Base-by-base conservation (phyloP, 2,329 filamentous ascomycete species). In the Fusarium sp. region DNA sequence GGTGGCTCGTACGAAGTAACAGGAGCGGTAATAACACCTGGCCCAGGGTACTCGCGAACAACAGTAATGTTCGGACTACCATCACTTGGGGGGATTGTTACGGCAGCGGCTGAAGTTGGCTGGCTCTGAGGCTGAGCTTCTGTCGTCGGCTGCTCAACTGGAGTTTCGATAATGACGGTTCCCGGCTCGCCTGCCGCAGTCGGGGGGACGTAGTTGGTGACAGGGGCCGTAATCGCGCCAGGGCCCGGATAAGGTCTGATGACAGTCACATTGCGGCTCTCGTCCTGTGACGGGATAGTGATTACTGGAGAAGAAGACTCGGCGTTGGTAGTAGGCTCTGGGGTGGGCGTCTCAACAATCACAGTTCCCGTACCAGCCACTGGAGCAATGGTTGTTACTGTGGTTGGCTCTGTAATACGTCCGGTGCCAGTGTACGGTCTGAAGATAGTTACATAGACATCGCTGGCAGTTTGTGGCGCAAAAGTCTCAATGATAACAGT, bases 401-500 rank as follows among this genome's bases (percentile, higher is more conserved):
- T 66, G 6, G 45, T 29, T 16, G 59, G 63, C n/a, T 43, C 59
- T 8, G 49, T 54, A 18, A 64, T 59, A 11, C 30, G 22, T 12
- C 20, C 63, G 16, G 49, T 50, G 6, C 63, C 63, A 18, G 53
- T 59, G 10, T 64, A 66, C 1, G 53, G 63, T 9, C 63, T 50
- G 25, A 54, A 59, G 22, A 66, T 38, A 11, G 63, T 66, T 6
- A 66, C 27, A 16, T 59, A 64, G 3, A 51, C 42, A n/a, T 25
- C 25, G 8, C 43, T 55, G 18, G 52, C 25, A n/a, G 58, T 68
- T 22, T 68, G 43, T 4, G 58, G 24, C 4, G 32, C 20, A 10
- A 44, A 29, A 8, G 68, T 71, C 51, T 71, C 68, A 11, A 71
- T 51, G 8, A 71, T 68, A 3, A 71, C 60, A 11, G 59, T 71